Conservation (phyloP, 345 rosid genomes). For the Euphorbia tirucalli region DNA sequence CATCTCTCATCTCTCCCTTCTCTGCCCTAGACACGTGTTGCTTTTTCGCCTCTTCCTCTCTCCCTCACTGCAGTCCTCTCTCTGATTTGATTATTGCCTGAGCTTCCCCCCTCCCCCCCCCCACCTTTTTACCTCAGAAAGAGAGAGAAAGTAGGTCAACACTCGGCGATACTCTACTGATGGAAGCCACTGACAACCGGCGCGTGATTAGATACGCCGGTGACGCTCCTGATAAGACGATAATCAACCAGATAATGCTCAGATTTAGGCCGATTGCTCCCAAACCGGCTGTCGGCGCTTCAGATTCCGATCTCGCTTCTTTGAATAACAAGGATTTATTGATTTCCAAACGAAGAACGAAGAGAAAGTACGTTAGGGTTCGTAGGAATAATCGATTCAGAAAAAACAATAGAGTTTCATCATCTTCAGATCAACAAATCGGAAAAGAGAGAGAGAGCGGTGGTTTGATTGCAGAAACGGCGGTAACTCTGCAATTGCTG, state of each 20-base stretch:
- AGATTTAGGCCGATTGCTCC: constrained; percentile 92
- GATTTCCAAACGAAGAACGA: constrained; percentile 38
- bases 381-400: constrained; percentile 29
- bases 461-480: background rate
- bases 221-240: constrained; percentile 37
- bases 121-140: too few species aligned
- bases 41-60: background rate
- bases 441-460: constrained; percentile 3
- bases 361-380: constrained; percentile 78
- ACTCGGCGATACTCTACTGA: background rate
- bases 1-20: background rate
- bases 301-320: constrained; percentile 13
- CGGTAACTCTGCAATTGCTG: constrained; percentile 51
- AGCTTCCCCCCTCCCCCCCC: background rate
- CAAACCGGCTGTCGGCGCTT: constrained; percentile 48
- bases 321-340: constrained; percentile 22
- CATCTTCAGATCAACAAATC: constrained; percentile 20
- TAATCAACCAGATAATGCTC: constrained; percentile 59
- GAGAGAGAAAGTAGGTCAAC: background rate
- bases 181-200: constrained; percentile 18
- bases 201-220: constrained; percentile 22
- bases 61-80: background rate
- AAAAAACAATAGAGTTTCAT: constrained; percentile 16
- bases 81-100: constrained; percentile 4
- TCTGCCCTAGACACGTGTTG: constrained; percentile 27